Base-by-base conservation (phyloP, 106 monocot genomes). In the Dendrobium officinale region DNA sequence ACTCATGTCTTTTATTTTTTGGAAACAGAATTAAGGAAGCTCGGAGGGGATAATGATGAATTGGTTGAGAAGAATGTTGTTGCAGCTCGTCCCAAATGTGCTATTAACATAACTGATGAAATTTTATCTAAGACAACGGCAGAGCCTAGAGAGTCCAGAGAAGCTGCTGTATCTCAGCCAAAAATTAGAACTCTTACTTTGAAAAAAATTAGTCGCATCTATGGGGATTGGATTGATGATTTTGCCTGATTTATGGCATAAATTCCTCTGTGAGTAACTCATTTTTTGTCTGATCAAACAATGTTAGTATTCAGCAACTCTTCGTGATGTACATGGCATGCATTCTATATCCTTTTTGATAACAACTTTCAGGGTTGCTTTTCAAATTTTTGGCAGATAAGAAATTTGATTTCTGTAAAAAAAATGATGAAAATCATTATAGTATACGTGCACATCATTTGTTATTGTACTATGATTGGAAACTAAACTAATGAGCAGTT, bases 191-290 rank as follows among this genome's bases (percentile, higher is more conserved):
- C 4, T 44, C 74, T 75, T 20, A n/a, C 74, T 1, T n/a, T 75
- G 74, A 44, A n/a, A 18, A 75, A 75, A 51, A 51, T 51, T 43
- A 75, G 31, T 31, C 74, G 43, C 18, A 75, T 75, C 20, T 75
- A 75, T 75, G 74, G 74, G 4, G 44, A 75, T 44, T 75, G 74
- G 74, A 75, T 75, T 9, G 74, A 75, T 44, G 74, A 22, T n/a
- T 2, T 6, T 24, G 64, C 26, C 10, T 66, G 26, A 66, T 24
- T 66, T 66, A 3, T 2, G 37, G 37, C 37, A 37, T 37, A 2
- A 37, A 37, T 37, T 37, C 37, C 3, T 37, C 37, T 37, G 37
- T 37, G 37, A 37, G 37, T 37, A 37, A 37, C 37, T 37, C 37
- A 37, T 37, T 37, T 37, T 37, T 37, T 37, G 37, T 3, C 37